Conservation (phyloP, 768 basidiomycete species). For the Lactarius trivialis region DNA sequence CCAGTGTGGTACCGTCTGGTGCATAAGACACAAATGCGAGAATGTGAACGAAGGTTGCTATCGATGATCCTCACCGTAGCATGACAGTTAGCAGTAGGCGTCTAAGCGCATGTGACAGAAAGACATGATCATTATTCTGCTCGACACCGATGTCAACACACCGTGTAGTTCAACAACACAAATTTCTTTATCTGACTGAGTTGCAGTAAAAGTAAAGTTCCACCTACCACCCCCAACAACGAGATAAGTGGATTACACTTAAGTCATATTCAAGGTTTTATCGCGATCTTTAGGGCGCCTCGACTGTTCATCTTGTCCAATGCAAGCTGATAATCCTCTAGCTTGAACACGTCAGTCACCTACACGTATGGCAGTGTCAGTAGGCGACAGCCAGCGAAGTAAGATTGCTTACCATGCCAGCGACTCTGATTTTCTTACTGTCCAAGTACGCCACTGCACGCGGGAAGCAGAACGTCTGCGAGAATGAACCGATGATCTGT, state of each 20-base stretch:
- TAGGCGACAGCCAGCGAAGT: background rate
- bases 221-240: no score
- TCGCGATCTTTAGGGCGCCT: slow-evolving; percentile 45
- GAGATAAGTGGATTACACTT: background rate
- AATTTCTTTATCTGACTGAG: background rate
- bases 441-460: slow-evolving; percentile 87
- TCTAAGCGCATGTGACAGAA: no score
- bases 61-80: no score
- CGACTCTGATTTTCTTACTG: slow-evolving; percentile 72
- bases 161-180: background rate
- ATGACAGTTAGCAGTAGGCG: no score
- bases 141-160: background rate
- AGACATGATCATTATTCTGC: background rate
- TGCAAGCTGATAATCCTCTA: slow-evolving; percentile 57
- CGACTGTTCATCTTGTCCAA: slow-evolving; percentile 60
- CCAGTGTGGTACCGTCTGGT: no score
- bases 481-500: slow-evolving; percentile 87
- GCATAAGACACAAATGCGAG: no score
- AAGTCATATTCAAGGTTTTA: slow-evolving; percentile 35
- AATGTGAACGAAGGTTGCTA: no score
- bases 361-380: slow-evolving; percentile 22
- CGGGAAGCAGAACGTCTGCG: slow-evolving; percentile 86
- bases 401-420: slow-evolving; percentile 55
- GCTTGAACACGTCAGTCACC: slow-evolving; percentile 51
- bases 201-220: background rate